Evolutionary conservation across 2,329 filamentous ascomycete species (phyloP).

Genomic region (Ophiobolus disseminans): DNA sequence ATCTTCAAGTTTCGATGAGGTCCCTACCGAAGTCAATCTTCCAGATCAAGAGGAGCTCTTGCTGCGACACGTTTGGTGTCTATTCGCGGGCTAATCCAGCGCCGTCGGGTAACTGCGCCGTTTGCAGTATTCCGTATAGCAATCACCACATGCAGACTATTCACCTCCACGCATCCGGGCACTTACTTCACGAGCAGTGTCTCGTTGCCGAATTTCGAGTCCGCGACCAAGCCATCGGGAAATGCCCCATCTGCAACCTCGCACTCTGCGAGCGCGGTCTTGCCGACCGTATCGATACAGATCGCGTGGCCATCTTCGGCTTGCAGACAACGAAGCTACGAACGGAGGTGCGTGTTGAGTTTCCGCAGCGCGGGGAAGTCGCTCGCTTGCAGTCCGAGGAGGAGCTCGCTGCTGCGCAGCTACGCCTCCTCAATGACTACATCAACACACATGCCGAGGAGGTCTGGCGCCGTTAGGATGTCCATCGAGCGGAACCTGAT

Average conservation of each 20-base stretch:
- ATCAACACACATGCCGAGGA: slow-evolving; percentile 18
- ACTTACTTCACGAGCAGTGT: slow-evolving; percentile 9
- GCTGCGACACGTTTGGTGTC: slow-evolving; percentile 3
- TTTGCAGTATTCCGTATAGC: slow-evolving; percentile 5
- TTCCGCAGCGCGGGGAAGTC: slow-evolving; percentile 7
- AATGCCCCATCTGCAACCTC: slow-evolving; percentile 12
- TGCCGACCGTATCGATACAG: slow-evolving; percentile 14
- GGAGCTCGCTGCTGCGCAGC: slow-evolving; percentile 12
- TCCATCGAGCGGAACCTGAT: slow-evolving; percentile 7
- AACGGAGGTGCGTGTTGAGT: slow-evolving; percentile 7
- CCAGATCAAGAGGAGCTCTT: slow-evolving; percentile 7
- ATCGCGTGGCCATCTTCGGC: slow-evolving; percentile 18
- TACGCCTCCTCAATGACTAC: slow-evolving; percentile 20
- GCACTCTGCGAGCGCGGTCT: slow-evolving; percentile 11
- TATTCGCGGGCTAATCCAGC: slow-evolving; percentile 2
- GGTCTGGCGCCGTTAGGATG: slow-evolving; percentile 6
- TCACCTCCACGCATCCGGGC: slow-evolving; percentile 3
- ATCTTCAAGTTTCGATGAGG: too few relatives aligned
- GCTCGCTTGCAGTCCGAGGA: slow-evolving; percentile 14
- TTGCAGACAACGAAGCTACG: slow-evolving; percentile 3
- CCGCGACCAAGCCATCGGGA: slow-evolving; percentile 6
- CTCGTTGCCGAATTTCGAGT: slow-evolving; percentile 4
- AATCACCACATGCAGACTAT: background rate
- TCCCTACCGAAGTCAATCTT: too few relatives aligned
- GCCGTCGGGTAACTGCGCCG: slow-evolving; percentile 2